Evolutionary conservation across 495 filamentous ascomycete species (phyloP).

Genomic region (Oidiodendron maius): DNA sequence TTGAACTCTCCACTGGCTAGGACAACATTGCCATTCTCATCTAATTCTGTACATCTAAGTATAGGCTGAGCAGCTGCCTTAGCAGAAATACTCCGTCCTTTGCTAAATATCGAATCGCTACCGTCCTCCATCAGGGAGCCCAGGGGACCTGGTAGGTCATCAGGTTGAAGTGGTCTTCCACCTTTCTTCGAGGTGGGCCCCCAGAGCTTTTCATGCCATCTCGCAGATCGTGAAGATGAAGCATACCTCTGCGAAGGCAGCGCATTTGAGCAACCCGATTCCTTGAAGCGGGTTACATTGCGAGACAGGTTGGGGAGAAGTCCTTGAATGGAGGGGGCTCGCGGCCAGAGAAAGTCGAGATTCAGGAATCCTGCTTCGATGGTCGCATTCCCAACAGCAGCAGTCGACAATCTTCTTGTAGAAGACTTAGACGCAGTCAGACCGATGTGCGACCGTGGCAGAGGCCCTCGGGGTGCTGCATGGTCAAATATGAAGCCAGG

Average conservation of each 20-base stretch:
- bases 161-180: slow-evolving; percentile 33
- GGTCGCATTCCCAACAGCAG: slow-evolving; percentile 15
- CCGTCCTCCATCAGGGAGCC: slow-evolving; percentile 39
- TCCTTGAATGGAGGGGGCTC: slow-evolving; percentile 14
- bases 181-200: slow-evolving; percentile 28
- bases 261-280: slow-evolving; percentile 8
- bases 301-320: slow-evolving; percentile 5
- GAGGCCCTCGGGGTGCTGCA: slow-evolving; percentile 14
- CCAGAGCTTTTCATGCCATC: slow-evolving; percentile 53
- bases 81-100: slow-evolving; percentile 56
- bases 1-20: slow-evolving; percentile 93
- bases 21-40: slow-evolving; percentile 89
- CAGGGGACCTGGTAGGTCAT: slow-evolving; percentile 44
- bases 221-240: slow-evolving; percentile 35
- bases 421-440: slow-evolving; percentile 1
- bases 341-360: slow-evolving; percentile 37
- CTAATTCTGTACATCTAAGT: slow-evolving; percentile 90
- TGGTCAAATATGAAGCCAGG: slow-evolving; percentile 23
- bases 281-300: slow-evolving; percentile 3
- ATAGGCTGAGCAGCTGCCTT: slow-evolving; percentile 76
- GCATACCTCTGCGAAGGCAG: slow-evolving; percentile 26
- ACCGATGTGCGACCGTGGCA: neutral
- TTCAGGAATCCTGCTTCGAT: slow-evolving; percentile 37
- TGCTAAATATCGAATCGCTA: slow-evolving; percentile 44
- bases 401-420: slow-evolving; percentile 16